These are phyloP conservation scores for Fraxinus latifolia DNA, from an alignment of 305 asterid species.

Conservation along the genomic window DNA sequence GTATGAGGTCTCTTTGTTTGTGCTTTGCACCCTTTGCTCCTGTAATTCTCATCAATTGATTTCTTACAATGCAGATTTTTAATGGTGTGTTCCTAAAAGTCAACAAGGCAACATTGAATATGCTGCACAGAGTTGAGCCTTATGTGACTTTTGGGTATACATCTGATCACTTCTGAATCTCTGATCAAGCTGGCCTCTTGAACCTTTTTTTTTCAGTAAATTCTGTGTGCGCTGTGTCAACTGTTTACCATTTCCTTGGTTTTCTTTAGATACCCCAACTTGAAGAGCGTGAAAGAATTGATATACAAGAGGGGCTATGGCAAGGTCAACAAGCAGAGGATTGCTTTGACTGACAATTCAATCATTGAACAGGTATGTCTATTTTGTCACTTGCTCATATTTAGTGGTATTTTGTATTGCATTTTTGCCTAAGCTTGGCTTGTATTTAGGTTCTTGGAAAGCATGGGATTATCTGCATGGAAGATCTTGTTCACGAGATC, in stretches of 20 bases:
- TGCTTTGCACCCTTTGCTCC: background rate
- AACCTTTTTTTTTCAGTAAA: background rate
- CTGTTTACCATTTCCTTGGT: background rate
- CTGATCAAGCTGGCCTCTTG: background rate
- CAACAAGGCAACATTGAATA: constrained; percentile 75
- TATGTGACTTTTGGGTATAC: constrained; percentile 67
- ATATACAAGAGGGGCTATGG: constrained; percentile 86
- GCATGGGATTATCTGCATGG: constrained; percentile 52
- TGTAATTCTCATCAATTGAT: background rate
- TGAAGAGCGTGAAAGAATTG: constrained; percentile 70
- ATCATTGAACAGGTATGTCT: constrained; percentile 58
- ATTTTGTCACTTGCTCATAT: background rate
- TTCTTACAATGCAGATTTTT: constrained; percentile 46
- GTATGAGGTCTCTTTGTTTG: background rate
- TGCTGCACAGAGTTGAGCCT: constrained; percentile 77
- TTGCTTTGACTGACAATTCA: constrained; percentile 67
- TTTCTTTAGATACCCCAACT: constrained; percentile 60
- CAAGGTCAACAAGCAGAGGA: constrained; percentile 67
- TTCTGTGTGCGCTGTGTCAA: background rate
- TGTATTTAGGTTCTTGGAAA: constrained; percentile 34
- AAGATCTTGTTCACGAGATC: constrained; percentile 53
- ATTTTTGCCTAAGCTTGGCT: background rate
- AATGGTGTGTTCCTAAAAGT: constrained; percentile 76
- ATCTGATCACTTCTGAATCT: background rate
- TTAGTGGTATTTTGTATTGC: background rate